A percentile compares a stretch with the other conserved stretches of the same genome.
These are phyloP conservation scores for Inga laurina DNA, from an alignment of 306 rosid genomes.

Conservation along the genomic window DNA sequence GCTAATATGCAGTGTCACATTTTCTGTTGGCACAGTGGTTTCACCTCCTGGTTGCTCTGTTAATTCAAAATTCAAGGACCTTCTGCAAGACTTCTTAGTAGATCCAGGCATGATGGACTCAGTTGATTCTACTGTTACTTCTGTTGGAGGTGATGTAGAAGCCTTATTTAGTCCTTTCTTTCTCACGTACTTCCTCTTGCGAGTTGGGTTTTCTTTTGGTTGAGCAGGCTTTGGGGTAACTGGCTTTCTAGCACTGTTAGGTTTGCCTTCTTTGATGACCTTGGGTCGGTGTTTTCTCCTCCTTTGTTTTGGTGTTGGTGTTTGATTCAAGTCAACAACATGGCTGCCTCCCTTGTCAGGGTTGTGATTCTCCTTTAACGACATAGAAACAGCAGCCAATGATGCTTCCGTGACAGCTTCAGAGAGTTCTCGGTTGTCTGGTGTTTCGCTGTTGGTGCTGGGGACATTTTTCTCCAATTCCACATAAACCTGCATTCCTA, in stretches of 20 bases:
- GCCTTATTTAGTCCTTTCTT: constrained; percentile 42
- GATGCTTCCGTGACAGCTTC: constrained; percentile 34
- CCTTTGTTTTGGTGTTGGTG: constrained; percentile 52
- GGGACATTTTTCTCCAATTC: constrained; percentile 34
- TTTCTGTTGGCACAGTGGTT: constrained; percentile 33
- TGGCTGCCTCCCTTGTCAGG: constrained; percentile 41
- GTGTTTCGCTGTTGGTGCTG: constrained; percentile 17
- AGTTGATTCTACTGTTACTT: constrained; percentile 27
- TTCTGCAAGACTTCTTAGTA: constrained; percentile 60
- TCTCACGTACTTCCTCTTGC: constrained; percentile 58
- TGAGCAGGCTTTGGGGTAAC: constrained; percentile 45
- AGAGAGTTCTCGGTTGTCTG: constrained; percentile 31
- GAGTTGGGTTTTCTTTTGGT: constrained; percentile 43
- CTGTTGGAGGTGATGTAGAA: constrained; percentile 41
- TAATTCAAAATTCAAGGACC: constrained; percentile 55
- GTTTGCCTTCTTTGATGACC: constrained; percentile 76
- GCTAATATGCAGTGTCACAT: constrained; percentile 31
- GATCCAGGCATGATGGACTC: constrained; percentile 28
- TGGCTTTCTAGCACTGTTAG: constrained; percentile 43
- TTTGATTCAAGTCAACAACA: constrained; percentile 48
- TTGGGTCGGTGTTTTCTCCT: constrained; percentile 88
- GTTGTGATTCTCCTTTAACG: constrained; percentile 46
- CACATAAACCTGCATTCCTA: constrained; percentile 20
- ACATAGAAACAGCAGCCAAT: constrained; percentile 42
- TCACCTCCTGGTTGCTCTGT: constrained; percentile 42